Conservation (phyloP, 192 early-diverging fungal species). For the Coemansia sp. region DNA sequence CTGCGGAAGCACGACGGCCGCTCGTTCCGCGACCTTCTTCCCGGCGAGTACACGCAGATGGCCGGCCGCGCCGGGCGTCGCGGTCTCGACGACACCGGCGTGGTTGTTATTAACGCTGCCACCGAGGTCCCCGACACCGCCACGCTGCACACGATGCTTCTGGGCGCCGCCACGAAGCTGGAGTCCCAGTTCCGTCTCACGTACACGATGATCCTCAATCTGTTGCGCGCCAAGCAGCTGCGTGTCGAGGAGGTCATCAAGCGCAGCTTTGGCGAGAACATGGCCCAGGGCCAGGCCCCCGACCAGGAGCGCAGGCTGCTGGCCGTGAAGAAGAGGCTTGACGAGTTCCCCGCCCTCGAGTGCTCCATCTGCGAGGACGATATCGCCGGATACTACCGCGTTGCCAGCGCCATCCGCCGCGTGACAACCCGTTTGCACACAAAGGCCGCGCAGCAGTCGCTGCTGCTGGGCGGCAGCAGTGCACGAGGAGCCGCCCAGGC, state of each 20-base stretch:
- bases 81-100: conserved; percentile 87
- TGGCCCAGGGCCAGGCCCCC: conserved; percentile 81
- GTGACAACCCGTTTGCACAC: conserved; percentile 35
- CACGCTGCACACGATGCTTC: conserved; percentile 75
- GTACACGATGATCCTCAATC: conserved; percentile 97
- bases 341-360: conserved; percentile 62
- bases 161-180: conserved; percentile 87
- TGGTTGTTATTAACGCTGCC: conserved; percentile 81
- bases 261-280: conserved; percentile 93
- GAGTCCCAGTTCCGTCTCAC: conserved; percentile 95
- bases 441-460: conserved; percentile 32
- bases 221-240: conserved; percentile 92
- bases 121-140: conserved; percentile 62
- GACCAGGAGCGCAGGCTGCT: conserved; percentile 73
- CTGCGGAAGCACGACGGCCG: conserved; percentile 92
- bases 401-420: conserved; percentile 30
- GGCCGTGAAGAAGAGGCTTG: conserved; percentile 67
- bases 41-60: conserved; percentile 99
- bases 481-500: conserved; percentile 61
- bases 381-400: conserved; percentile 72
- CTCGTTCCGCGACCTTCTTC: conserved; percentile 82
- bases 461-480: conserved; percentile 40
- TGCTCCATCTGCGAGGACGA: conserved; percentile 83
- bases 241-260: conserved; percentile 99
- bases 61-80: conserved; percentile 95